A percentile compares a stretch with the other conserved stretches of the same genome.
Evolutionary conservation across 164 flowering plant genomes (phyloP).

Genomic region (Buxus sempervirens): DNA sequence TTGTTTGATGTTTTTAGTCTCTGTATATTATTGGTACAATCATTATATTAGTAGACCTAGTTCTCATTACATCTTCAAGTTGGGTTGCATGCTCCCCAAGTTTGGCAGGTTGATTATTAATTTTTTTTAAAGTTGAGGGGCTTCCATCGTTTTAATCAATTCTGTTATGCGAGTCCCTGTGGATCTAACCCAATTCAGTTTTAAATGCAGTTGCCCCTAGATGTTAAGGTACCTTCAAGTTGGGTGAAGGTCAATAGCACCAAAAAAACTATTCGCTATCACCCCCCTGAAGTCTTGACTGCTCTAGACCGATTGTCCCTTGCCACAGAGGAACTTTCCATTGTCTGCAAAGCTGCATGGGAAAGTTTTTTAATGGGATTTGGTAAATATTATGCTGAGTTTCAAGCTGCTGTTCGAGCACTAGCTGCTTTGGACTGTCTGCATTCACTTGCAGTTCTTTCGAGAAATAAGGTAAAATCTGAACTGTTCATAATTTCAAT

Average conservation of each 20-base stretch:
- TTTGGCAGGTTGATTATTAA: too few species aligned
- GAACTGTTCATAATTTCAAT: too few species aligned
- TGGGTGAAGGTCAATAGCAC: constrained; percentile 94
- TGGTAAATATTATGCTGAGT: constrained; percentile 62
- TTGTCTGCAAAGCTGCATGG: constrained; percentile 77
- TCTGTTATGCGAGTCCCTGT: background rate
- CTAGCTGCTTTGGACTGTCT: constrained; percentile 89
- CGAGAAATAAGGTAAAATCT: constrained; percentile 61
- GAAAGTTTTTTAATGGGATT: constrained; percentile 57
- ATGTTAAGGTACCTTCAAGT: constrained; percentile 61
- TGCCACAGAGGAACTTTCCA: constrained; percentile 67
- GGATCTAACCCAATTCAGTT: constrained; percentile 3
- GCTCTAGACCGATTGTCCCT: constrained; percentile 62
- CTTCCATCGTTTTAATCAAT: background rate
- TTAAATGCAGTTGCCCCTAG: constrained; percentile 57
- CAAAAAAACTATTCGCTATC: constrained; percentile 80
- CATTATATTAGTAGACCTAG: background rate
- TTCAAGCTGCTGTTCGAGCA: constrained; percentile 88
- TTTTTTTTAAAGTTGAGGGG: background rate
- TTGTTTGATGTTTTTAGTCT: background rate
- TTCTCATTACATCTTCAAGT: too few species aligned
- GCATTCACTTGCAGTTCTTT: constrained; percentile 75
- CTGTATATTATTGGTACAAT: background rate
- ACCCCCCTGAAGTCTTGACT: constrained; percentile 78
- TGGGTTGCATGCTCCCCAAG: too few species aligned